Conservation (phyloP, 257 asterid genomes). For the Rauvolfia tetraphylla region DNA sequence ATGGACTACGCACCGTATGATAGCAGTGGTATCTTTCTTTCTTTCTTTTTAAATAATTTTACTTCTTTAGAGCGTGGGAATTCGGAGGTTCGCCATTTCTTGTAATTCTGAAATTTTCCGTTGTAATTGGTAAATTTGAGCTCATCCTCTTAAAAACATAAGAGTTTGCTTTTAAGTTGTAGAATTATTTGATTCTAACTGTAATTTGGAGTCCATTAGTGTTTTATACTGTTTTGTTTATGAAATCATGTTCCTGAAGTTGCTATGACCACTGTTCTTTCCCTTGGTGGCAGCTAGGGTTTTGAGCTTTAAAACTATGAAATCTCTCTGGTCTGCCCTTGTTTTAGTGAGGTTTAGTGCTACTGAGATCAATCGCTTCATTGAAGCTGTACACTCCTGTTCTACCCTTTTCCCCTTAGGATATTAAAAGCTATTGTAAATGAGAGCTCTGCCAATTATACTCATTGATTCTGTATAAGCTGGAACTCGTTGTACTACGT, state of each 20-base stretch:
- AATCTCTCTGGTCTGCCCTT: background rate
- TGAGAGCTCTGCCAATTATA: background rate
- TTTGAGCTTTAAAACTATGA: background rate
- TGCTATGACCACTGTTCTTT: background rate
- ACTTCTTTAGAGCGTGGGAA: background rate
- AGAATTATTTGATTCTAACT: background rate
- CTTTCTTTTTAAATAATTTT: background rate
- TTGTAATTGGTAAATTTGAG: slow-evolving; percentile 1
- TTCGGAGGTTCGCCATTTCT: background rate
- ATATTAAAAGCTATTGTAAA: background rate
- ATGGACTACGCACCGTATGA: slow-evolving; percentile 57
- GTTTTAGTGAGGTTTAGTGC: background rate
- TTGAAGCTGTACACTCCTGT: background rate
- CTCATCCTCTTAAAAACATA: background rate
- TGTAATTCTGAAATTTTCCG: background rate
- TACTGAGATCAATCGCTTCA: background rate
- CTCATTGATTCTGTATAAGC: background rate
- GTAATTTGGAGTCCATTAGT: background rate
- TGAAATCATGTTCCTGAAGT: background rate
- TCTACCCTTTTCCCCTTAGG: background rate
- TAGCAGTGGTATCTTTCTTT: slow-evolving; percentile 46
- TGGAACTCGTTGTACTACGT: background rate
- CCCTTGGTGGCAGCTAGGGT: background rate
- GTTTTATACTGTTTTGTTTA: background rate
- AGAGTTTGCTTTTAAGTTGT: background rate